These are phyloP conservation scores for Lycium barbarum DNA, from an alignment of 257 asterid genomes.

Conservation along the genomic window DNA sequence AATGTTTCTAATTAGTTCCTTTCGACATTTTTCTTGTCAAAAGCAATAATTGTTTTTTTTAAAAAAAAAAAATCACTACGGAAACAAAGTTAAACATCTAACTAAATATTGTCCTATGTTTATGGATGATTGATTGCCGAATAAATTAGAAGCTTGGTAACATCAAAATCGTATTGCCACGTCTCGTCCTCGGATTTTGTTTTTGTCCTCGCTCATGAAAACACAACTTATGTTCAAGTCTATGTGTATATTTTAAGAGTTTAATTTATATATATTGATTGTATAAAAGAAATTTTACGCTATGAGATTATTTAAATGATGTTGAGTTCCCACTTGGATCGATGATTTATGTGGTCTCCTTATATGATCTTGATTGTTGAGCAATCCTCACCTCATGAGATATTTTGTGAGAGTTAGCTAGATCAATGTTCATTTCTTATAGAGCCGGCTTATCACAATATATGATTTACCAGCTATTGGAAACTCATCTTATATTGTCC, in stretches of 20 bases:
- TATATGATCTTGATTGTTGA: no score
- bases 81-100: background rate
- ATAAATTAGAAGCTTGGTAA: background rate
- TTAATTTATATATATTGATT: background rate
- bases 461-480: background rate
- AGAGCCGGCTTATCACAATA: background rate
- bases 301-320: background rate
- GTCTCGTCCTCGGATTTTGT: background rate
- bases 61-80: background rate
- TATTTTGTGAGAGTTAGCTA: no score
- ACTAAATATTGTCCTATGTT: background rate
- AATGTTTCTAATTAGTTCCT: background rate
- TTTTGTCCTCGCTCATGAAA: background rate
- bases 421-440: no score
- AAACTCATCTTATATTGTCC: background rate
- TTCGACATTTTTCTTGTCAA: background rate
- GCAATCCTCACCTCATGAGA: no score
- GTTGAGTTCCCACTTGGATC: background rate
- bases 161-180: background rate
- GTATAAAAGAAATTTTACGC: background rate
- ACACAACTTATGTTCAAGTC: background rate
- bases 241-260: background rate
- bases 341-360: no score
- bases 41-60: background rate
- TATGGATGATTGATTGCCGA: background rate